Evolutionary conservation across 2,329 filamentous ascomycete species (phyloP).

Genomic region (Fusarium tuaranense): DNA sequence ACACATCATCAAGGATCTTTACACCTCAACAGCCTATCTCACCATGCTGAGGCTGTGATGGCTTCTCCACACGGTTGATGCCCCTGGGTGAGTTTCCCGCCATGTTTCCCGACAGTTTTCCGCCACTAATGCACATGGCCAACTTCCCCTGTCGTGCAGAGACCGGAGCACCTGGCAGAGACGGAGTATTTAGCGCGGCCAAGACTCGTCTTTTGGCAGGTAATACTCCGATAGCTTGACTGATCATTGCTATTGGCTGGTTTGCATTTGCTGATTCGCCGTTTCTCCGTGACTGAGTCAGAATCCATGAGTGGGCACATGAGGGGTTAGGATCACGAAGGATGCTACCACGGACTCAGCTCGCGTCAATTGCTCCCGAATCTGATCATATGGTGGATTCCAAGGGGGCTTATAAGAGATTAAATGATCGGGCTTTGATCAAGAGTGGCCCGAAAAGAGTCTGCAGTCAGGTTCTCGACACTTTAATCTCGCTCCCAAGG

Average conservation of each 20-base stretch:
- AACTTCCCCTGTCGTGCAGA: neutral
- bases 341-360: neutral
- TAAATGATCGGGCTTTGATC: neutral
- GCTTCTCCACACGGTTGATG: neutral
- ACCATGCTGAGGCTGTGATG: neutral
- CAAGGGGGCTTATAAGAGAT: neutral
- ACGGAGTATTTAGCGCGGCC: neutral
- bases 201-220: neutral
- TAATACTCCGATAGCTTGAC: neutral
- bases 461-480: neutral
- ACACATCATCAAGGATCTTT: neutral
- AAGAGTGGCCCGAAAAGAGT: neutral
- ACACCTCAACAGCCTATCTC: neutral
- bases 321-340: neutral
- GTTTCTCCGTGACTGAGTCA: neutral
- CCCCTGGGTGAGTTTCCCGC: neutral
- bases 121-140: neutral
- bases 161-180: neutral
- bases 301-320: neutral
- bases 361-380: neutral
- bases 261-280: neutral
- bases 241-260: neutral
- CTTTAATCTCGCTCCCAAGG: neutral
- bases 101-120: neutral
- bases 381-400: neutral